These are phyloP conservation scores for Pilaira anomala DNA, from an alignment of 192 early-diverging fungal species.

Conservation along the genomic window DNA sequence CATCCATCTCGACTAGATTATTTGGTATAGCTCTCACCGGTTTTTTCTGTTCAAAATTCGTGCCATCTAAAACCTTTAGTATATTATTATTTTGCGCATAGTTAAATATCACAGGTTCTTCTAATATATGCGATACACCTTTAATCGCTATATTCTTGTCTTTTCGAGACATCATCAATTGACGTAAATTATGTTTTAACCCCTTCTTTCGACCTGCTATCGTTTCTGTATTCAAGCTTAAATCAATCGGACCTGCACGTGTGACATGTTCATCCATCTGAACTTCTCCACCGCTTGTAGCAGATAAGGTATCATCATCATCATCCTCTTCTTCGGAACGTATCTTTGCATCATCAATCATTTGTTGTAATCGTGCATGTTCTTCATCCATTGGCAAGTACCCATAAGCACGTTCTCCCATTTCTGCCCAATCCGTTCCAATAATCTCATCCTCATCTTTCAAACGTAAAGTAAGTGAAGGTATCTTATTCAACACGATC, in stretches of 20 bases:
- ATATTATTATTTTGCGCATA: conserved; percentile 6
- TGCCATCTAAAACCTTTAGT: background rate
- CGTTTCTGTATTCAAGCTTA: background rate
- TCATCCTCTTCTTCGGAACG: too few relatives aligned
- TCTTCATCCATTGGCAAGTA: conserved; percentile 34
- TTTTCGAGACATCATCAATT: background rate
- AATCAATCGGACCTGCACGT: too few relatives aligned
- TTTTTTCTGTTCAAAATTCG: background rate
- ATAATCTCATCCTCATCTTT: conserved; percentile 68
- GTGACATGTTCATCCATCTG: background rate
- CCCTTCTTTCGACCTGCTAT: background rate
- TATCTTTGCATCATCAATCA: background rate
- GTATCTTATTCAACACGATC: conserved; percentile 67
- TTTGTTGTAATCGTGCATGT: background rate
- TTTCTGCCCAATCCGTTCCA: conserved; percentile 80
- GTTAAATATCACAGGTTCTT: conserved; percentile 22
- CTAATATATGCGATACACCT: conserved; percentile 29
- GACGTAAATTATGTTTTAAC: background rate
- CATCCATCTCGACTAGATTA: too few relatives aligned
- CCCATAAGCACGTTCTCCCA: conserved; percentile 75
- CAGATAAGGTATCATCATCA: background rate
- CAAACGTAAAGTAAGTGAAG: conserved; percentile 72
- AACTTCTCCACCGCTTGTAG: background rate
- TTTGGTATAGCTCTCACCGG: background rate
- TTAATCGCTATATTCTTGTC: conserved; percentile 14